These are phyloP conservation scores for Lolium multiflorum DNA, from an alignment of 176 grass and related monocot genomes.

Conservation along the genomic window DNA sequence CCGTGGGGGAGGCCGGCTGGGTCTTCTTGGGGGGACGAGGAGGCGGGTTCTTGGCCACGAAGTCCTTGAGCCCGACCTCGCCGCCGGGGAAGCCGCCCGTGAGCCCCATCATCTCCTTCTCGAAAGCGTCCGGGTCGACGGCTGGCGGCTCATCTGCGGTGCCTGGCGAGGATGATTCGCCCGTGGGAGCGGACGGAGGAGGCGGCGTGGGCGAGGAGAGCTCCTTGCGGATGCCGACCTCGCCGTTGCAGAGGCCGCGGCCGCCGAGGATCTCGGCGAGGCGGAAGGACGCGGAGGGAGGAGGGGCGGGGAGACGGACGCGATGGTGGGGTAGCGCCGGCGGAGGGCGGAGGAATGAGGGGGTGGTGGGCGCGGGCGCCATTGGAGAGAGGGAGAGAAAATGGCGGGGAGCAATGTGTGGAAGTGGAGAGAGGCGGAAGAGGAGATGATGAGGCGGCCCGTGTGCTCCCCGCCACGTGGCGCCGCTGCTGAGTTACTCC, in stretches of 20 bases:
- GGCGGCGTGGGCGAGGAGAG: conserved; percentile 39
- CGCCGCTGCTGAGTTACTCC: not conserved
- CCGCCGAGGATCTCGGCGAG: conserved; percentile 48
- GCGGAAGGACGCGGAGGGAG: conserved; percentile 42
- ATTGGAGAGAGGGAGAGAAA: conserved; percentile 9
- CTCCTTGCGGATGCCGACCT: conserved; percentile 60
- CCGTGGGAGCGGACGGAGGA: not conserved
- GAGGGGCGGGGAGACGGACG: not conserved
- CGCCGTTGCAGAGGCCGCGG: conserved; percentile 30
- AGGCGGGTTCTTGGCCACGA: conserved; percentile 80
- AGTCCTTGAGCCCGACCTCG: conserved; percentile 75
- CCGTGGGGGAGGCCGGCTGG: not conserved
- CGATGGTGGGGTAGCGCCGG: not conserved
- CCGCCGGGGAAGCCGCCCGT: conserved; percentile 93
- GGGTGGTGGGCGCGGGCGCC: conserved; percentile 42
- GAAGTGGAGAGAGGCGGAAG: not conserved
- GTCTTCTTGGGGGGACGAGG: conserved; percentile 7
- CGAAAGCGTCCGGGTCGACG: conserved; percentile 62
- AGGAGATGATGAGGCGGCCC: conserved; percentile 5
- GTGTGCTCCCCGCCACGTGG: not conserved
- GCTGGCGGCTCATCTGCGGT: not conserved
- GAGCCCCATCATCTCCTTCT: conserved; percentile 48
- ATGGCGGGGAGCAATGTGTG: conserved; percentile 1
- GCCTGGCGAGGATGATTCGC: not conserved
- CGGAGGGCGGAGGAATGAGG: conserved; percentile 27